Evolutionary conservation across 2,329 filamentous ascomycete genomes (phyloP).

Genomic region (Sphaceloma murrayae): DNA sequence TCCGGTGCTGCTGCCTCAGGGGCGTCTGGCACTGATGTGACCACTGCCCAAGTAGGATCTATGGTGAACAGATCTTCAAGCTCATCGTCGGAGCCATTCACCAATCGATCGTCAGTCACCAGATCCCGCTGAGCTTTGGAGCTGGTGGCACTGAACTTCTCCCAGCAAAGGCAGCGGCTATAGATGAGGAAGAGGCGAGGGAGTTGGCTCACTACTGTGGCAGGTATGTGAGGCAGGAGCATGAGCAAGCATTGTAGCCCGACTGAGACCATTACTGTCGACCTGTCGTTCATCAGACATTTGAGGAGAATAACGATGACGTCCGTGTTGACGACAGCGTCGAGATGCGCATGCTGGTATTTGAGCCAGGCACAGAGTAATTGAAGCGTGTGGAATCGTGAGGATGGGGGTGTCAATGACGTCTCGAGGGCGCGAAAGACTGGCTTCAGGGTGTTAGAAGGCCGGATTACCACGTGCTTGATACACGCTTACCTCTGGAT

Average conservation of each 20-base stretch:
- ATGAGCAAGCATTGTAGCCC: slow-evolving; percentile 68
- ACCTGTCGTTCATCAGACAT: slow-evolving; percentile 68
- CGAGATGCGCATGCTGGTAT: slow-evolving; percentile 67
- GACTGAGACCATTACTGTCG: slow-evolving; percentile 64
- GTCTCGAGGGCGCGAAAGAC: slow-evolving; percentile 57
- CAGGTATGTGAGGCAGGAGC: slow-evolving; percentile 73
- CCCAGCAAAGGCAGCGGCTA: slow-evolving; percentile 70
- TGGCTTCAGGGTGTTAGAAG: too few relatives aligned
- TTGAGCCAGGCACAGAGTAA: slow-evolving; percentile 65
- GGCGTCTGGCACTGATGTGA: slow-evolving; percentile 50
- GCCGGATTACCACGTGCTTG: too few relatives aligned
- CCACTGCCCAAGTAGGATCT: slow-evolving; percentile 53
- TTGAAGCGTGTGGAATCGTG: slow-evolving; percentile 54
- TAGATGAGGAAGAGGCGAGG: slow-evolving; percentile 74
- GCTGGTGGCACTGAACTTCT: slow-evolving; percentile 40
- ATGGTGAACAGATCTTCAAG: slow-evolving; percentile 31
- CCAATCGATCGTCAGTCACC: slow-evolving; percentile 29
- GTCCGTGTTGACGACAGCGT: slow-evolving; percentile 61
- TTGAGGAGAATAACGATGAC: slow-evolving; percentile 62
- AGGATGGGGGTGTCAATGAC: slow-evolving; percentile 54
- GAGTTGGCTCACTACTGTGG: slow-evolving; percentile 57
- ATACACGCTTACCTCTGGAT: slow-evolving; percentile 55
- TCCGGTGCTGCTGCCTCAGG: slow-evolving; percentile 56
- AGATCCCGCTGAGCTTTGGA: slow-evolving; percentile 27
- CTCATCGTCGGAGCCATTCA: slow-evolving; percentile 27